Percentiles rank a stretch among this genome's conserved stretches.
Evolutionary conservation across 1,139 yeast genomes (phyloP).

Genomic region (Magnusiomyces paraingens): DNA sequence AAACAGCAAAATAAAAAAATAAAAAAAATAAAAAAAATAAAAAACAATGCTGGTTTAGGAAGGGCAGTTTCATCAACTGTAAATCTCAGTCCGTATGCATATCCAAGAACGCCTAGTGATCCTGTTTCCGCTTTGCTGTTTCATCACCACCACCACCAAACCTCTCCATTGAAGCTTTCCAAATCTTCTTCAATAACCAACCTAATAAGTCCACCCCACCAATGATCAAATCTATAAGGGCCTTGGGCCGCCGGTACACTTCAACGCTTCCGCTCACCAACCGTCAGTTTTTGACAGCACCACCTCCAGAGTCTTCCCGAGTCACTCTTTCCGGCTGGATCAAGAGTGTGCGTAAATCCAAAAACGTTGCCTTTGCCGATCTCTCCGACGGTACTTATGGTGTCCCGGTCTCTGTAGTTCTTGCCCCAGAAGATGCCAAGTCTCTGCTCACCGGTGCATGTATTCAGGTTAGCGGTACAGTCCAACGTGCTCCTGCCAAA

Average conservation of each 20-base stretch:
- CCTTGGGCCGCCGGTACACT: not conserved
- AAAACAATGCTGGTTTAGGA: too few relatives aligned
- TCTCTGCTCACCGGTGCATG: constrained; percentile 41
- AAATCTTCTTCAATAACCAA: too few relatives aligned
- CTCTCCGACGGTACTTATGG: constrained; percentile 67
- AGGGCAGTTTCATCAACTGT: too few relatives aligned
- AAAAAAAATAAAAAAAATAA: too few relatives aligned
- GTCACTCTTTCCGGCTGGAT: constrained; percentile 60
- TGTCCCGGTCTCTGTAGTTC: constrained; percentile 52
- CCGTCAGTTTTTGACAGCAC: constrained; percentile 10
- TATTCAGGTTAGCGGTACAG: constrained; percentile 40
- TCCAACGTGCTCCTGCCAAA: constrained; percentile 21
- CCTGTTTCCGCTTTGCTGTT: too few relatives aligned
- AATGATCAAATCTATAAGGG: too few relatives aligned
- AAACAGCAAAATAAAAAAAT: too few relatives aligned
- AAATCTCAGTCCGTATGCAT: too few relatives aligned
- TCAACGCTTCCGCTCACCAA: constrained; percentile 13
- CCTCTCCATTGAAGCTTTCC: too few relatives aligned
- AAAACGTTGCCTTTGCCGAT: constrained; percentile 74
- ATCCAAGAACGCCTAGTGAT: too few relatives aligned
- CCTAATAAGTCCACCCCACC: too few relatives aligned
- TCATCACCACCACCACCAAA: too few relatives aligned
- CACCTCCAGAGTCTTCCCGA: constrained; percentile 6
- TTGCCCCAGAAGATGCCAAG: constrained; percentile 26
- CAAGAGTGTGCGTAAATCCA: constrained; percentile 60